Evolutionary conservation across 495 filamentous ascomycete genomes (phyloP), one percentile per base, ranked within the genome.

Genomic region (Penicillium arizonense): DNA sequence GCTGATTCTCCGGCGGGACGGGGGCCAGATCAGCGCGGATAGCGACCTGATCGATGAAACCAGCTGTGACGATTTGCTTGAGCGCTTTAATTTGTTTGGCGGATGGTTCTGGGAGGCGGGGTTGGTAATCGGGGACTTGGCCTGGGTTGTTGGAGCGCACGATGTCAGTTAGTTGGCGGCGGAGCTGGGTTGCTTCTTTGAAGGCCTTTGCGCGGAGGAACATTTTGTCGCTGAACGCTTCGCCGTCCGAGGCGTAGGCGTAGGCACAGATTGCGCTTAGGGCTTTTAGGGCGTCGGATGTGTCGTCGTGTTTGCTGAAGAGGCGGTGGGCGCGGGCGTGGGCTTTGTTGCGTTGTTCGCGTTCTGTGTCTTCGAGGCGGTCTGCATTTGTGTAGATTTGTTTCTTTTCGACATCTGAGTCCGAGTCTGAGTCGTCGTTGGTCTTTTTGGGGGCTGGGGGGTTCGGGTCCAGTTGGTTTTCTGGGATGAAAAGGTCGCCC

Each of bases 41-140:
- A 45, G 95, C 95, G 44, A 99, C 80, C 52, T 97, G 87, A 73
- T 97, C 95, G 57, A 99, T 86, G 75, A 96, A 99, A 3, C 91
- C 95, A 0, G 91, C 88, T 0, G 92, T 89, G 43, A 90, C 82
- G 63, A 97, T 92, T 64, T 96, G 90, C 61, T 92, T 91, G 8
- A 99, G 78, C 1, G 89, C 84, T 55, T 88, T 87, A 28, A 93
- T 66, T 57, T 95, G 87, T 40, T 86, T 85, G 0, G 82, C 57
- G 0, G 82, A 80, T 3, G 92, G 92, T 3, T 83, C 80, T 5
- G 88, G 82, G 0, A 96, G 78, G 36, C 82, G 79, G 7, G 79
- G 61, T 52, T 83, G 73, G 57, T 82, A 79, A 5, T 82, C 56
- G 42, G 73, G 77, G 8, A 90, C 66, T 34, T 88, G 80, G 12